Conservation (phyloP, 371 early-diverging fungal genomes). For the Choanephora cucurbitarum region DNA sequence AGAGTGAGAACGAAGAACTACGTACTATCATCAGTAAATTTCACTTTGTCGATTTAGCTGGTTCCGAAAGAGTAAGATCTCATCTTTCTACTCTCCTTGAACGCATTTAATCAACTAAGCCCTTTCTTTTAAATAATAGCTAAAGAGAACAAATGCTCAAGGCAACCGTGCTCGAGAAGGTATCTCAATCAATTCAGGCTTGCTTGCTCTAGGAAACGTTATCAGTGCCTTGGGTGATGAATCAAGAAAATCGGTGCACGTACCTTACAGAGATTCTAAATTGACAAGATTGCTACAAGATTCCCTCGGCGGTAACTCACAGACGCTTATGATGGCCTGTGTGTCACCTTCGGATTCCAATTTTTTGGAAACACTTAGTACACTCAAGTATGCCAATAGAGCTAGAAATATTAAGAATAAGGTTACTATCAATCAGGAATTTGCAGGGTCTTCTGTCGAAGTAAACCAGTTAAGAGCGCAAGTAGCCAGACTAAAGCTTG, state of each 20-base stretch:
- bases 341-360: conserved; percentile 78
- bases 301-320: conserved; percentile 91
- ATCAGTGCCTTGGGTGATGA: conserved; percentile 96
- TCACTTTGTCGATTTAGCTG: conserved; percentile 97
- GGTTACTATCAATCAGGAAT: conserved; percentile 51
- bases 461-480: conserved; percentile 68
- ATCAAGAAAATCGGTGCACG: conserved; percentile 61
- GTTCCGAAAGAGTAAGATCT: conserved; percentile 54
- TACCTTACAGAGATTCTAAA: conserved; percentile 97
- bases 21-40: conserved; percentile 73
- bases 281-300: conserved; percentile 90
- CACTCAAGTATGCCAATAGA: conserved; percentile 88
- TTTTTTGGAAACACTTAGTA: conserved; percentile 87
- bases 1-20: conserved; percentile 10
- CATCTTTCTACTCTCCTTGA: conserved; percentile 1
- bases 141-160: conserved; percentile 52
- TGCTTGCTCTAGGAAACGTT: conserved; percentile 97
- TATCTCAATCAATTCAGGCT: conserved; percentile 96
- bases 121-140: conserved; percentile 21
- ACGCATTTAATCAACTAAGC: background rate
- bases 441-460: conserved; percentile 56
- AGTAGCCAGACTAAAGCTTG: conserved; percentile 64
- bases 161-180: conserved; percentile 97
- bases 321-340: conserved; percentile 92
- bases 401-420: conserved; percentile 86